These are phyloP conservation scores for Ascochyta clinopodiicola DNA, from an alignment of 2,329 filamentous ascomycete genomes.

Conservation along the genomic window DNA sequence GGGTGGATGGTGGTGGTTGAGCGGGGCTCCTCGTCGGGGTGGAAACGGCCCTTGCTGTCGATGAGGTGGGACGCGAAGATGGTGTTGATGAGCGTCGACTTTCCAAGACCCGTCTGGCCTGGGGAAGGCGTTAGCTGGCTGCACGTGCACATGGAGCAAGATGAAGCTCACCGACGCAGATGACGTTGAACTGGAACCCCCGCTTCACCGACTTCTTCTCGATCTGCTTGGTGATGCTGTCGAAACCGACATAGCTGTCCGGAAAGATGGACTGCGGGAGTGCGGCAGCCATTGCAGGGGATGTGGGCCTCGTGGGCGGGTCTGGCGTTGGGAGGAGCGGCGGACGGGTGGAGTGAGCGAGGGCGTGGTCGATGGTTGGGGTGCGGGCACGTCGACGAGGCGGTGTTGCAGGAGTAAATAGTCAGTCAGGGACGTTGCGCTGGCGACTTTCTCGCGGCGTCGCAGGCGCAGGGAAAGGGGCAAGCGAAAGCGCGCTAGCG, in stretches of 20 bases:
- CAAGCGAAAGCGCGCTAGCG: conserved; percentile 48
- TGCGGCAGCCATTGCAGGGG: conserved; percentile 66
- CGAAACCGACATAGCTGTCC: conserved; percentile 98
- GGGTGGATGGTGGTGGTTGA: conserved; percentile 98
- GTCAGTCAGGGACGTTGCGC: conserved; percentile 42
- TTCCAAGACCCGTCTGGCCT: conserved; percentile 98
- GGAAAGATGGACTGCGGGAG: conserved; percentile 75
- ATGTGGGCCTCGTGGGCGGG: conserved; percentile 32
- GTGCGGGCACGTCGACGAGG: conserved; percentile 22
- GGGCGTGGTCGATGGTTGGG: conserved; percentile 4
- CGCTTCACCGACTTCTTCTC: conserved; percentile 99
- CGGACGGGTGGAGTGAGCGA: conserved; percentile 18
- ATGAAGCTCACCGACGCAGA: conserved; percentile 87
- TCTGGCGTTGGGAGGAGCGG: conserved; percentile 14
- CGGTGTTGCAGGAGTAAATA: conserved; percentile 35
- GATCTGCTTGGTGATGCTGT: conserved; percentile 99
- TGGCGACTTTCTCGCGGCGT: conserved; percentile 48
- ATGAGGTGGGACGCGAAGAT: conserved; percentile 99
- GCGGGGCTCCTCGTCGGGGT: conserved; percentile 90
- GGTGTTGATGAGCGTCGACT: conserved; percentile 99
- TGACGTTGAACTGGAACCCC: conserved; percentile 99
- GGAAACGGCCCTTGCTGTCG: conserved; percentile 95
- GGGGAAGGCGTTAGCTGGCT: conserved; percentile 22
- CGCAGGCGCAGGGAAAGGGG: conserved; percentile 50
- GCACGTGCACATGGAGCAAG: not conserved